A percentile compares a stretch with the other conserved stretches of the same genome.
Conservation (phyloP, 2,329 filamentous ascomycete species). For the Alternaria viburni region DNA sequence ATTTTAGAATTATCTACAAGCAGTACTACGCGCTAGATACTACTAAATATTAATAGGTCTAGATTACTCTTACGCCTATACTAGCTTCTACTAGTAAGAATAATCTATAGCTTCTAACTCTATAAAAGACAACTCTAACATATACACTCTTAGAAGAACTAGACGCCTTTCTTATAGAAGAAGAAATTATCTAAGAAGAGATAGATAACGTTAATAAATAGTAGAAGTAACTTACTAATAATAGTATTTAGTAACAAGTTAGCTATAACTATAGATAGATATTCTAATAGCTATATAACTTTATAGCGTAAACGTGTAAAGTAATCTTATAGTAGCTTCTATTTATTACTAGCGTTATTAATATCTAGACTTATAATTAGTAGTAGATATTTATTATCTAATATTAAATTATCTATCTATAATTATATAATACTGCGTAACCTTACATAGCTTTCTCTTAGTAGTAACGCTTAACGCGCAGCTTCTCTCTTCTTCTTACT, state of each 20-base stretch:
- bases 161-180: slow-evolving; percentile 5
- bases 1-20: background rate
- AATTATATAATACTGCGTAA: slow-evolving; percentile 9
- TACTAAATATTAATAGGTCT: background rate
- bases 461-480: slow-evolving; percentile 2
- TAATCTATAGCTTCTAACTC: slow-evolving; percentile 10
- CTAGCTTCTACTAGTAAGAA: slow-evolving; percentile 13
- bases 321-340: background rate
- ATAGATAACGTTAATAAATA: slow-evolving; percentile 18
- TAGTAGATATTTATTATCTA: slow-evolving; percentile 9
- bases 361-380: slow-evolving; percentile 10
- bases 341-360: slow-evolving; percentile 1
- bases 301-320: background rate
- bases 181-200: slow-evolving; percentile 24
- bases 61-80: background rate
- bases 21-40: background rate
- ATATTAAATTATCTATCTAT: background rate
- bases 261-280: background rate
- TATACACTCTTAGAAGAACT: slow-evolving; percentile 8
- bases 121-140: background rate
- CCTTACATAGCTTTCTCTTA: background rate
- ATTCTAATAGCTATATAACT: slow-evolving; percentile 6
- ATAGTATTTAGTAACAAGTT: slow-evolving; percentile 9
- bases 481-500: slow-evolving; percentile 5
- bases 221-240: slow-evolving; percentile 12